These are phyloP conservation scores for Chlorella sp. DNA, from an alignment of 139 green algal species.

Conservation along the genomic window DNA sequence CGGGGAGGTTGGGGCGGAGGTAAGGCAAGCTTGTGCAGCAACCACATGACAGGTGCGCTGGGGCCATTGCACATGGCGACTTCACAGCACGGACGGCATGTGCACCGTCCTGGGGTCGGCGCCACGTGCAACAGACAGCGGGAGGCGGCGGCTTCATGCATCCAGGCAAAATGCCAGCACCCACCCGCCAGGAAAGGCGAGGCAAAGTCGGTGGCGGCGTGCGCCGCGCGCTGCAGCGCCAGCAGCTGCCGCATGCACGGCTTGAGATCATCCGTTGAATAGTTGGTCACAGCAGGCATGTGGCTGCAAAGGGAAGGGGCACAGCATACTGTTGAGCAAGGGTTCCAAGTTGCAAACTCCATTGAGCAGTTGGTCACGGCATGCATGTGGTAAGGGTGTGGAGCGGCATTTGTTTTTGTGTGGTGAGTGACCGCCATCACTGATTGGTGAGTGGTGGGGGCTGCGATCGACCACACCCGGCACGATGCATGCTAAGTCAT, in stretches of 20 bases:
- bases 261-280: neutral
- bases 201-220: neutral
- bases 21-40: too few relatives aligned
- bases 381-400: conserved; percentile 16
- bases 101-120: too few relatives aligned
- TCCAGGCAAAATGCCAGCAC: neutral
- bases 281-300: conserved; percentile 9
- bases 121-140: too few relatives aligned
- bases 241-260: conserved; percentile 27
- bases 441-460: too few relatives aligned
- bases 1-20: neutral
- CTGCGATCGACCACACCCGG: too few relatives aligned
- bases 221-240: conserved; percentile 4
- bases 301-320: neutral
- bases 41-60: too few relatives aligned
- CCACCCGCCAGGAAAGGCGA: conserved; percentile 14
- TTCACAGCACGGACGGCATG: too few relatives aligned
- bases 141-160: too few relatives aligned
- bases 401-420: too few relatives aligned
- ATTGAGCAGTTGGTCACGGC: neutral
- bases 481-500: too few relatives aligned
- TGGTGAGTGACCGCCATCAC: too few relatives aligned
- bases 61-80: too few relatives aligned
- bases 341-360: neutral
- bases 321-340: neutral